A percentile compares a stretch with the other conserved stretches of the same genome.
Evolutionary conservation across 2,329 filamentous ascomycete genomes (phyloP).

Genomic region (Xylariomycetidae sp.): DNA sequence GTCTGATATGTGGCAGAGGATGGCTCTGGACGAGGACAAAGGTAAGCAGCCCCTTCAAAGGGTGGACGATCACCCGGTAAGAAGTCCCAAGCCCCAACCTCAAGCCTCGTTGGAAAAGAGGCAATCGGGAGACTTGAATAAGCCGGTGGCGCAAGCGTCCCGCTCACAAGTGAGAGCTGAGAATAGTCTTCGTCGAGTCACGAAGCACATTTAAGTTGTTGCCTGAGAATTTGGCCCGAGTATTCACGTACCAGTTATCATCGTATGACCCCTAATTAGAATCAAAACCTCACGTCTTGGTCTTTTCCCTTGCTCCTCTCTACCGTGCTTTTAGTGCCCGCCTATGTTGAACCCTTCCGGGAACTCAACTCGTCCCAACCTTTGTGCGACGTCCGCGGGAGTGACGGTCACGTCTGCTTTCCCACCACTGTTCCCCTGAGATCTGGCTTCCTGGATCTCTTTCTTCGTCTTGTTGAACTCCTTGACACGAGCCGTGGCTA

Average conservation of each 20-base stretch:
- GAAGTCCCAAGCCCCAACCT: too few species aligned
- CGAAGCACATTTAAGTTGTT: too few species aligned
- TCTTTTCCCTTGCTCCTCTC: too few species aligned
- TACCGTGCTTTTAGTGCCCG: conserved; percentile 1
- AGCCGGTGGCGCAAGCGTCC: too few species aligned
- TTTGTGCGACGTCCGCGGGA: conserved; percentile 18
- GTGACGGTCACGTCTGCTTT: conserved; percentile 3
- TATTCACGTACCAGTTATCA: neutral
- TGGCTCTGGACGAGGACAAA: conserved; percentile 9
- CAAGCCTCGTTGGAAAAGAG: neutral
- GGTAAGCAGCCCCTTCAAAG: conserved; percentile 3
- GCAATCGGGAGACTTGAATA: neutral
- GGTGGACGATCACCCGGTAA: conserved; percentile 2
- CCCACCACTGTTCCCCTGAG: neutral
- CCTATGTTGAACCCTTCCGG: conserved; percentile 16
- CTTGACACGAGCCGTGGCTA: conserved; percentile 35
- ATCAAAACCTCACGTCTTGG: too few species aligned
- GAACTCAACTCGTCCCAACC: conserved; percentile 16
- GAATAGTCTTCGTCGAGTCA: too few species aligned
- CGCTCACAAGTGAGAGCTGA: too few species aligned
- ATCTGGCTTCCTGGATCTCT: conserved; percentile 20
- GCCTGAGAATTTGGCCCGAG: too few species aligned
- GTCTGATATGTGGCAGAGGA: conserved; percentile 17
- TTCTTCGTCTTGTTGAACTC: conserved; percentile 38
- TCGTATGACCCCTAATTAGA: conserved; percentile 3